Evolutionary conservation across 1,284 basidiomycete species (phyloP), one percentile per base, ranked within the genome.

Genomic region (Ceratobasidium sp.): DNA sequence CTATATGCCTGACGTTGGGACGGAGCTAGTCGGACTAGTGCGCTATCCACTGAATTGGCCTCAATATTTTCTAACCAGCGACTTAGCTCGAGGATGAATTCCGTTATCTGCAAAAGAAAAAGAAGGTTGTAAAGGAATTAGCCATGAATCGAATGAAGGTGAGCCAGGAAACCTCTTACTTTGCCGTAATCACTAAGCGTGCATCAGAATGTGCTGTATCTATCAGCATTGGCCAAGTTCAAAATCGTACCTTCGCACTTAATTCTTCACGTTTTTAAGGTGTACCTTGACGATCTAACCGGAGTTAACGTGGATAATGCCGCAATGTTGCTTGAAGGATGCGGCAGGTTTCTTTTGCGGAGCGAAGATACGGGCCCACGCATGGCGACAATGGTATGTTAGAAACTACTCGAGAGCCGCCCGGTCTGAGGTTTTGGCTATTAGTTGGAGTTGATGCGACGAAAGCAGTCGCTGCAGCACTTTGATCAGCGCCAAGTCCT

Each of bases 141-240:
- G 83, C 91, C 22, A 91, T 95, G 79, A 84, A 89, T 34, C 85
- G 96, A 49, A 82, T 92, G 69, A 97, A 94, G 85, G 94, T 91
- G 72, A 50, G 78, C 73, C 40, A n/a, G 56, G 25, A 32, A 22
- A 8, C 22, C 10, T 34, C n/a, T 3, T 31, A 8, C 40, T 20
- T 52, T 56, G 20, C 47, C 50, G 22, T 20, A 20, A 49, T 73
- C 29, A 72, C 40, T 38, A 20, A 47, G 43, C 13, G 58, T 52
- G 58, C 4, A 35, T 3, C 76, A 96, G 93, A 99, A 98, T 75
- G 86, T 93, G 34, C 85, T 88, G 15, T 99, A 92, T 81, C 79
- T 96, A 67, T 92, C 92, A 2, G 97, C 93, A 77, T 81, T 99
- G 75, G 96, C 95, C 34, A 99, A 99, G 80, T 99, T 99, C 80